Evolutionary conservation across 306 rosid genomes (phyloP).

Genomic region (Comarum palustre): DNA sequence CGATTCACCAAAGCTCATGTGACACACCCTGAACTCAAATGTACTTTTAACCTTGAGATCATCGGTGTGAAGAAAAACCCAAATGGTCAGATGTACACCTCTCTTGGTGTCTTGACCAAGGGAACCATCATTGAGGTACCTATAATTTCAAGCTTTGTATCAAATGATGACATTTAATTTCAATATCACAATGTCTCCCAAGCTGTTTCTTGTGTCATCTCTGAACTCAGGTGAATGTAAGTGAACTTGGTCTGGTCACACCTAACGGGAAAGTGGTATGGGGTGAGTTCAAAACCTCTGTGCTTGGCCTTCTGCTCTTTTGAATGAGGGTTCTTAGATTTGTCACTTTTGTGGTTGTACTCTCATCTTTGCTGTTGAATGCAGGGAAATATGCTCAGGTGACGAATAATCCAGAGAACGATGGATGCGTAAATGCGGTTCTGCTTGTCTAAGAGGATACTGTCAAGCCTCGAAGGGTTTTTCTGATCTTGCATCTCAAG

Average conservation of each 20-base stretch:
- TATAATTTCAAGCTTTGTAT: background rate
- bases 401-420: constrained; percentile 89
- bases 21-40: constrained; percentile 92
- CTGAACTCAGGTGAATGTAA: constrained; percentile 73
- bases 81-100: constrained; percentile 83
- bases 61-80: constrained; percentile 95
- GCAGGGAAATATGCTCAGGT: constrained; percentile 96
- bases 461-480: background rate
- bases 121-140: constrained; percentile 90
- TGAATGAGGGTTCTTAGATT: background rate
- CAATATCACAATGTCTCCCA: background rate
- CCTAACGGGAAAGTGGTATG: constrained; percentile 96
- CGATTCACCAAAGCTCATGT: constrained; percentile 91
- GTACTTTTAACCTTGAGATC: constrained; percentile 85
- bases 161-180: background rate
- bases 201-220: background rate
- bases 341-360: background rate
- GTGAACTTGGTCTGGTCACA: constrained; percentile 92
- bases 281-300: constrained; percentile 52
- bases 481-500: background rate
- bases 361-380: constrained; percentile 19
- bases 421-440: constrained; percentile 85
- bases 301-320: background rate
- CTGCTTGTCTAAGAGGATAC: constrained; percentile 60
- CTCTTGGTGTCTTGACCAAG: constrained; percentile 86